phyloP scores from a whole-genome alignment of 2,329 filamentous ascomycete species.

The Diaporthe australafricana region DNA sequence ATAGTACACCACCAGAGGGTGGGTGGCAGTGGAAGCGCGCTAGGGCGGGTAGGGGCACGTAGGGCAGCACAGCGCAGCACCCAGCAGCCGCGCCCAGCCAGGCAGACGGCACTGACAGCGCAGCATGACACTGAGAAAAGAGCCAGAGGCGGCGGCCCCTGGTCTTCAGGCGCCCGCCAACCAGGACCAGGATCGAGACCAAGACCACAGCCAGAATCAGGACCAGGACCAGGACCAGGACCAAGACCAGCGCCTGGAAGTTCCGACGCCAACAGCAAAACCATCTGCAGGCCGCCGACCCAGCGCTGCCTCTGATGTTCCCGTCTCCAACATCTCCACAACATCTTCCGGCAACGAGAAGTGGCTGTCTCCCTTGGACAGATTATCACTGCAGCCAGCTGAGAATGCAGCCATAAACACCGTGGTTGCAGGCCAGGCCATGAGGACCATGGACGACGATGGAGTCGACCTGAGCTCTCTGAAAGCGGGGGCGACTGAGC shows the following conservation, averaged over 20 bases:
- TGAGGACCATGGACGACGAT: slow-evolving; percentile 25
- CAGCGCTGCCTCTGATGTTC: slow-evolving; percentile 14
- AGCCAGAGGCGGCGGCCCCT: background rate
- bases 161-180: slow-evolving; percentile 7
- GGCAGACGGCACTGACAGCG: too few relatives aligned
- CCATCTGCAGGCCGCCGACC: background rate
- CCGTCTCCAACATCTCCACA: slow-evolving; percentile 13
- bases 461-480: slow-evolving; percentile 29
- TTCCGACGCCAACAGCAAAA: background rate
- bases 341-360: slow-evolving; percentile 28
- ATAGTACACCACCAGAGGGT: too few relatives aligned
- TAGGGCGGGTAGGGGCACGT: background rate
- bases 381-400: slow-evolving; percentile 1
- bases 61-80: slow-evolving; percentile 9
- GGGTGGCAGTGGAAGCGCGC: background rate
- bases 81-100: too few relatives aligned
- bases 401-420: slow-evolving; percentile 4
- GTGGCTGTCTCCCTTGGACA: slow-evolving; percentile 31
- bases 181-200: slow-evolving; percentile 15
- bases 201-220: background rate
- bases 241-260: background rate
- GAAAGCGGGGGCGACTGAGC: background rate
- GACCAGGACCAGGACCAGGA: background rate
- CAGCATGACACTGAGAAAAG: background rate
- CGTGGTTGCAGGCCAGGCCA: background rate